Conservation (phyloP, 2,329 filamentous ascomycete genomes). For the Colletotrichum shisoi region DNA sequence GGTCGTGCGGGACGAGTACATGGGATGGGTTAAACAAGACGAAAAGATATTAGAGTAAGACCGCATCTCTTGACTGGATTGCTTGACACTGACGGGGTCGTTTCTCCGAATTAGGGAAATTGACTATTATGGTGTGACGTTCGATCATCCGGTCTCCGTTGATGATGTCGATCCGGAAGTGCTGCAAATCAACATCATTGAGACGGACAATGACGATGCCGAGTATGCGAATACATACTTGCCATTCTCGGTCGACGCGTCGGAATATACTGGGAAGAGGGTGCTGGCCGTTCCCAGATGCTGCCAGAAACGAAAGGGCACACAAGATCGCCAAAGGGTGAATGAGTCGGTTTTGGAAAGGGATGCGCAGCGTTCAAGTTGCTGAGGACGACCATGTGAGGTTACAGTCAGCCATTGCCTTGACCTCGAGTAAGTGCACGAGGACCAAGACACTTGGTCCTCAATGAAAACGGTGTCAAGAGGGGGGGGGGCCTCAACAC, state of each 20-base stretch:
- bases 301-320: conserved; percentile 51
- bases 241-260: conserved; percentile 48
- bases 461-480: too few relatives aligned
- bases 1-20: conserved; percentile 41
- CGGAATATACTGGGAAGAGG: conserved; percentile 51
- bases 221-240: conserved; percentile 49
- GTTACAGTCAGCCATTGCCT: background rate
- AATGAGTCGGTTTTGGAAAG: conserved; percentile 41
- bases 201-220: conserved; percentile 48
- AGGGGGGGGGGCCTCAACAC: too few relatives aligned
- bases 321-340: conserved; percentile 47
- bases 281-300: conserved; percentile 54
- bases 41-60: conserved; percentile 1
- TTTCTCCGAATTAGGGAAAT: conserved; percentile 36
- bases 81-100: background rate
- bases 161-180: conserved; percentile 52
- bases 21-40: conserved; percentile 26
- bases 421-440: too few relatives aligned
- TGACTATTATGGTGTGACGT: conserved; percentile 54
- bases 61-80: background rate
- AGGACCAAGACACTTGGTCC: too few relatives aligned
- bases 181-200: conserved; percentile 54
- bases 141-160: conserved; percentile 51
- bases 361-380: background rate
- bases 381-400: background rate